phyloP scores from a whole-genome alignment of 1,284 basidiomycete genomes.

The Schizophyllum amplum region DNA sequence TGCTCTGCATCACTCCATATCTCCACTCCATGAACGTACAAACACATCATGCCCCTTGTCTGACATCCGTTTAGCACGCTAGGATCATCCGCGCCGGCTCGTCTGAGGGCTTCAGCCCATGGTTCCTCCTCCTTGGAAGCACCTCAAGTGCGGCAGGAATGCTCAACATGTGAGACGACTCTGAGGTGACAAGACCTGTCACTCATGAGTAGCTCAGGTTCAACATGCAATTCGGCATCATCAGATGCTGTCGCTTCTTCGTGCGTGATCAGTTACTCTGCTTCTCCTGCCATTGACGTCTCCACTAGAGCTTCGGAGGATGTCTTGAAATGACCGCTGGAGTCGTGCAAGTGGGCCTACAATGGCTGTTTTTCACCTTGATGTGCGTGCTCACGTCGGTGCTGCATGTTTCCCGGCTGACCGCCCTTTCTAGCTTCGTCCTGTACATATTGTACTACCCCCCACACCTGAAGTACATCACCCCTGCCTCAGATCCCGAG shows the following conservation, averaged over 20 bases:
- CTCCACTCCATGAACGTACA: not conserved
- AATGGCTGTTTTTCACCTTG: constrained; percentile 82
- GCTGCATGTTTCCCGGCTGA: too few species aligned
- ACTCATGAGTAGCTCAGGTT: constrained; percentile 36
- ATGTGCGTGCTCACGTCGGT: too few species aligned
- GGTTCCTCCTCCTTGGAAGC: constrained; percentile 90
- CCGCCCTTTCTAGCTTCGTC: constrained; percentile 49
- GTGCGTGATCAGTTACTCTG: constrained; percentile 36
- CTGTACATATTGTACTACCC: constrained; percentile 95
- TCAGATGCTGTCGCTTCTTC: constrained; percentile 74
- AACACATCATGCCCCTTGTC: constrained; percentile 4
- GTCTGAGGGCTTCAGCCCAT: constrained; percentile 85
- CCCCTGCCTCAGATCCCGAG: constrained; percentile 16
- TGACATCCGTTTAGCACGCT: constrained; percentile 39
- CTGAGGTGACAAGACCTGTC: not conserved
- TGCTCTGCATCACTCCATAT: too few species aligned
- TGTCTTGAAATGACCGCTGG: constrained; percentile 84
- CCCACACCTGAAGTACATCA: constrained; percentile 62
- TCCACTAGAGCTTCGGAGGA: constrained; percentile 48
- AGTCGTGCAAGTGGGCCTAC: constrained; percentile 74
- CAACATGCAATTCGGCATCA: constrained; percentile 81
- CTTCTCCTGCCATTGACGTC: not conserved
- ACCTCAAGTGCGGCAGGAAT: constrained; percentile 76
- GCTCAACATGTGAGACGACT: constrained; percentile 64
- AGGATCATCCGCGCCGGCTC: constrained; percentile 71